phyloP scores from a whole-genome alignment of 2,329 filamentous ascomycete species.

The Cercospora nicotianae region DNA sequence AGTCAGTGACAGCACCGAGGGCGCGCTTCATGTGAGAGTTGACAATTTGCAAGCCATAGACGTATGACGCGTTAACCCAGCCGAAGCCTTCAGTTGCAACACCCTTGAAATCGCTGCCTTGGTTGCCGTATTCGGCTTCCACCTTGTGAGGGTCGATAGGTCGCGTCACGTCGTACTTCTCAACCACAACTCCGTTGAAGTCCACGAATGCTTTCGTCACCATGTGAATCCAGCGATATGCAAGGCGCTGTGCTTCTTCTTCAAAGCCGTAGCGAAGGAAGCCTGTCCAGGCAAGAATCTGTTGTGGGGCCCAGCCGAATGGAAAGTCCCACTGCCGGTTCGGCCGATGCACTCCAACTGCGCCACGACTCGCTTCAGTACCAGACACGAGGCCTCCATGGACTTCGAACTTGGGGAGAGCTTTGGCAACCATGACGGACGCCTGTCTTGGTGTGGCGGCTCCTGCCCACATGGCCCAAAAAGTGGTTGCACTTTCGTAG shows the following conservation, averaged over 20 bases:
- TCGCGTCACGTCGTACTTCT: conserved; percentile 96
- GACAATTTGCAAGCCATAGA: conserved; percentile 86
- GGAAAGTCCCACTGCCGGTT: conserved; percentile 99
- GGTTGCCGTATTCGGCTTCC: conserved; percentile 96
- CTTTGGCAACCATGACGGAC: conserved; percentile 74
- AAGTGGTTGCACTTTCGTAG: conserved; percentile 90
- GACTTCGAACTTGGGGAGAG: conserved; percentile 82
- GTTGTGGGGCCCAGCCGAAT: conserved; percentile 97
- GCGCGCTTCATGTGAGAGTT: conserved; percentile 87
- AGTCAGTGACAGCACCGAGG: conserved; percentile 82
- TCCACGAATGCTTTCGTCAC: conserved; percentile 98
- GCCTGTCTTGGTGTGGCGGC: conserved; percentile 83
- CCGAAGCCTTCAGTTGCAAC: conserved; percentile 96
- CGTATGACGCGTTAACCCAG: conserved; percentile 98
- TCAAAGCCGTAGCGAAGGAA: conserved; percentile 88
- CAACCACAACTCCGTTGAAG: conserved; percentile 96
- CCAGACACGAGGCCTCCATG: conserved; percentile 86
- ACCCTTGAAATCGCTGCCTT: conserved; percentile 91
- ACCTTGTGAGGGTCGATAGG: conserved; percentile 89
- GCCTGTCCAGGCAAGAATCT: conserved; percentile 96
- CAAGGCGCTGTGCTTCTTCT: conserved; percentile 82
- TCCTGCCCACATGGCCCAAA: conserved; percentile 97
- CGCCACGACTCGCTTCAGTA: conserved; percentile 83
- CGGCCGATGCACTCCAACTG: conserved; percentile 74
- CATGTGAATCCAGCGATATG: conserved; percentile 98